A percentile compares a stretch with the other conserved stretches of the same genome.
Conservation (phyloP, 2,329 filamentous ascomycete species). For the Beauveria sp. region DNA sequence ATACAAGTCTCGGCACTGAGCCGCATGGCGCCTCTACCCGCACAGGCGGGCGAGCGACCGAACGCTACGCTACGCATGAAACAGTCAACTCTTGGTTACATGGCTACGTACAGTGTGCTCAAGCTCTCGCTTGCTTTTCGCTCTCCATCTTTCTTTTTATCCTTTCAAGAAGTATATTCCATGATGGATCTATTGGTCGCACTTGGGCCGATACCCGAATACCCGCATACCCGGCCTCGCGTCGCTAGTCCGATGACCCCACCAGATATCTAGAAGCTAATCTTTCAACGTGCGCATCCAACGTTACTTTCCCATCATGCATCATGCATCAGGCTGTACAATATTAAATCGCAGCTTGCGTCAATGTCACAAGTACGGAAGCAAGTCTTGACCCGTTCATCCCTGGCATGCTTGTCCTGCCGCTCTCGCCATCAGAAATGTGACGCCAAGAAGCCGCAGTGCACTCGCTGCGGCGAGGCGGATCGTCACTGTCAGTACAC, state of each 20-base stretch:
- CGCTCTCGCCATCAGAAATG: slow-evolving; percentile 45
- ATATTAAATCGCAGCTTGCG: not conserved
- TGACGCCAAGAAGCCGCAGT: slow-evolving; percentile 40
- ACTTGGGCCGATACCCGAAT: slow-evolving; percentile 9
- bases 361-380: slow-evolving; percentile 7
- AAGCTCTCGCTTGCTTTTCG: not conserved
- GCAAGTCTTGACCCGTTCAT: slow-evolving; percentile 19
- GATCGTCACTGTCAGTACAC: slow-evolving; percentile 41
- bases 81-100: not conserved
- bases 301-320: not conserved
- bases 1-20: too few species aligned
- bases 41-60: not conserved
- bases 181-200: not conserved
- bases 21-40: not conserved
- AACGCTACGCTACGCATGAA: not conserved
- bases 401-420: slow-evolving; percentile 43
- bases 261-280: not conserved
- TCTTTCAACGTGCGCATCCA: too few species aligned
- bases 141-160: not conserved
- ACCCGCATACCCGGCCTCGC: slow-evolving; percentile 12
- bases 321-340: not conserved
- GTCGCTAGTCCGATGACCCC: slow-evolving; percentile 3
- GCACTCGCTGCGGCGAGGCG: slow-evolving; percentile 35
- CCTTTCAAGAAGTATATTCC: not conserved
- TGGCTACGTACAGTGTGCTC: not conserved